Conservation (phyloP, 257 asterid genomes). For the Solanum ossicruentum region DNA sequence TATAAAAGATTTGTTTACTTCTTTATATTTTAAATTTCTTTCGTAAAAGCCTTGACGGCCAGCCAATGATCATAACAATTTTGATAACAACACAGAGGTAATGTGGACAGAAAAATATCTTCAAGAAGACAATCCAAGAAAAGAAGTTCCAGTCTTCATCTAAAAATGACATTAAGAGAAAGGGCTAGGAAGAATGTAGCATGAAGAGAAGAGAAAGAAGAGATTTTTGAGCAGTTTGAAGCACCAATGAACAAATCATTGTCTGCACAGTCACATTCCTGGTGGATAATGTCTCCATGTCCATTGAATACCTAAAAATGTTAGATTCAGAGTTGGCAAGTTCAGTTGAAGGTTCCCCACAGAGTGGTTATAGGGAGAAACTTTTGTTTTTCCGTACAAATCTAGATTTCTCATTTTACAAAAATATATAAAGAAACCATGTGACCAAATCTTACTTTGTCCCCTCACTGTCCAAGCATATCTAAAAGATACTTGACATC, state of each 20-base stretch:
- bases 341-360: background rate
- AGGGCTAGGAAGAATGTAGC: conserved; percentile 9
- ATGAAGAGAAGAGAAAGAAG: conserved; percentile 19
- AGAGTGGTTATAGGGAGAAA: background rate
- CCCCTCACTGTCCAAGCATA: background rate
- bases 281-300: conserved; percentile 11
- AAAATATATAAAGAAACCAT: background rate
- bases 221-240: conserved; percentile 13
- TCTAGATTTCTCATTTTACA: background rate
- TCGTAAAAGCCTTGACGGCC: background rate
- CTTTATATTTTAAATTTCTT: too few relatives aligned
- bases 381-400: background rate
- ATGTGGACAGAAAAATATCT: background rate
- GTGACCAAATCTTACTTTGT: background rate
- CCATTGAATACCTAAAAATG: conserved; percentile 7
- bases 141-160: background rate
- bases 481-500: background rate
- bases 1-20: too few relatives aligned
- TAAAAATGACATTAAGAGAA: background rate
- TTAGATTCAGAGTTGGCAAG: background rate
- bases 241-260: conserved; percentile 12
- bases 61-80: background rate
- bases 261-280: conserved; percentile 7
- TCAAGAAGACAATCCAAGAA: background rate
- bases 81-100: background rate